A percentile compares a stretch with the other conserved stretches of the same genome.
These are phyloP conservation scores for Aspergillus aculeatus DNA, from an alignment of 2,329 filamentous ascomycete genomes.

Conservation along the genomic window DNA sequence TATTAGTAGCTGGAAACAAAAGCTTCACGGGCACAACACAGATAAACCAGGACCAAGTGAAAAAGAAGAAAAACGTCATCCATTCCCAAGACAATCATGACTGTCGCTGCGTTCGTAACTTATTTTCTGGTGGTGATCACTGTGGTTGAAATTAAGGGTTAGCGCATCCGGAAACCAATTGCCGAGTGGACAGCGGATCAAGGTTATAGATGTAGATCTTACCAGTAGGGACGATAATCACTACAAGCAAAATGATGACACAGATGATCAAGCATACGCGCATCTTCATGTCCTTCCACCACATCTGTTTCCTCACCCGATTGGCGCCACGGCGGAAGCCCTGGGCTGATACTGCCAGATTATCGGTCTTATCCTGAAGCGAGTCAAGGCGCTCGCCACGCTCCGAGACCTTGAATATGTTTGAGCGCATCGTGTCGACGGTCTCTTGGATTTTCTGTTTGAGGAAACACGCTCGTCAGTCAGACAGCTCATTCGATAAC, in stretches of 20 bases:
- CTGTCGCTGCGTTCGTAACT: conserved; percentile 27
- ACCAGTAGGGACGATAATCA: conserved; percentile 95
- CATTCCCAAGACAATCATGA: conserved; percentile 34
- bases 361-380: conserved; percentile 89
- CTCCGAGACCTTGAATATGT: conserved; percentile 94
- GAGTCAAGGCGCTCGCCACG: conserved; percentile 86
- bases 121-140: conserved; percentile 49
- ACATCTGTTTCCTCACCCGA: conserved; percentile 95
- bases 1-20: conserved; percentile 39
- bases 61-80: conserved; percentile 27
- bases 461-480: conserved; percentile 2
- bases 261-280: conserved; percentile 91
- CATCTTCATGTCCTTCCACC: conserved; percentile 99
- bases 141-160: conserved; percentile 17
- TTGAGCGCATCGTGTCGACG: conserved; percentile 91
- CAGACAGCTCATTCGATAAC: not conserved
- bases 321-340: conserved; percentile 96
- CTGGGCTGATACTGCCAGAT: conserved; percentile 87
- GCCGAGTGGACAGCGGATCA: not conserved
- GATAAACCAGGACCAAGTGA: conserved; percentile 33
- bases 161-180: conserved; percentile 12
- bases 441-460: conserved; percentile 94
- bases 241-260: conserved; percentile 83
- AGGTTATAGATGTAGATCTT: conserved; percentile 40
- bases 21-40: conserved; percentile 30